These are phyloP conservation scores for Zygotorulaspora florentina DNA, from an alignment of 805 yeast genomes.

Conservation along the genomic window DNA sequence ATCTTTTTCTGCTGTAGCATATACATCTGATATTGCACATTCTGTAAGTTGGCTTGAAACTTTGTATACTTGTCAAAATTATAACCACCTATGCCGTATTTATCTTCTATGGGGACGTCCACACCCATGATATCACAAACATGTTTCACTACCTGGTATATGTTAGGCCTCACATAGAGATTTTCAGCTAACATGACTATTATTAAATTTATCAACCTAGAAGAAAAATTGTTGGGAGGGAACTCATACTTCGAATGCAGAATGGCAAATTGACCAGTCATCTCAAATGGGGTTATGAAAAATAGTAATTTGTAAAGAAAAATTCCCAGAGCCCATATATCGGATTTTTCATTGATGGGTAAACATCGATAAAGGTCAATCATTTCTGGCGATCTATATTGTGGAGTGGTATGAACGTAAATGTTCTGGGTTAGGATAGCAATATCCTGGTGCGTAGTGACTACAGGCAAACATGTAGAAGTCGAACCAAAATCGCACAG, in stretches of 20 bases:
- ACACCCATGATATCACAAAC: conserved; percentile 57
- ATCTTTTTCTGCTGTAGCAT: conserved; percentile 25
- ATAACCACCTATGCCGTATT: conserved; percentile 47
- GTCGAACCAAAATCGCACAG: conserved; percentile 94
- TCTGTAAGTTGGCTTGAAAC: conserved; percentile 40
- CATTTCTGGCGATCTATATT: conserved; percentile 95
- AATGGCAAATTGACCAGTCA: conserved; percentile 78
- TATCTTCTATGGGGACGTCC: conserved; percentile 46
- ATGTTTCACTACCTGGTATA: conserved; percentile 69
- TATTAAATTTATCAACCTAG: conserved; percentile 68
- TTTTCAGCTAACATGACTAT: conserved; percentile 77
- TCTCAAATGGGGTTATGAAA: conserved; percentile 91
- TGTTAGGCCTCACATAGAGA: conserved; percentile 79
- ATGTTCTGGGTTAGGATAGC: conserved; percentile 78
- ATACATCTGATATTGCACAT: conserved; percentile 28
- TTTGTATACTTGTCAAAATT: conserved; percentile 52
- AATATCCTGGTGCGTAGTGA: conserved; percentile 73
- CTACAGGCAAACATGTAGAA: conserved; percentile 44
- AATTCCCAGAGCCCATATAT: conserved; percentile 96
- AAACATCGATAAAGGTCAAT: conserved; percentile 76
- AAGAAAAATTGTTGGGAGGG: conserved; percentile 70
- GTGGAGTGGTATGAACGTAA: conserved; percentile 89
- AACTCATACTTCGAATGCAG: conserved; percentile 78
- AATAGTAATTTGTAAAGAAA: conserved; percentile 86
- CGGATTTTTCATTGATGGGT: conserved; percentile 88